These are phyloP conservation scores for Nematodospora valgi DNA, from an alignment of 805 yeast genomes.

Conservation along the genomic window DNA sequence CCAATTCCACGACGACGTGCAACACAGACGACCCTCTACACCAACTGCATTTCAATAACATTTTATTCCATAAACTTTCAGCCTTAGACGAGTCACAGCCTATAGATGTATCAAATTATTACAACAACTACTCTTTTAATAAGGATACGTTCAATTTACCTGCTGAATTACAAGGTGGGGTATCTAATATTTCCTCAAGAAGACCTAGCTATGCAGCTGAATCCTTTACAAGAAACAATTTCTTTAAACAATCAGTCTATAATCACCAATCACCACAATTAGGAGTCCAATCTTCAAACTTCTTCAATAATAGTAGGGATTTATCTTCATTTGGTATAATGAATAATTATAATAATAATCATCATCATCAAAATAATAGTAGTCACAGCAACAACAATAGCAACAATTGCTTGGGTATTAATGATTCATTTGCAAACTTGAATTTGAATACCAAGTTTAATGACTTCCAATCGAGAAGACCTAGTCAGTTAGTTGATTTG, in stretches of 20 bases:
- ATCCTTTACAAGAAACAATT: constrained; percentile 40
- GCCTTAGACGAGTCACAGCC: constrained; percentile 14
- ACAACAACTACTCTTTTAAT: neutral
- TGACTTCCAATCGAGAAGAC: constrained; percentile 41
- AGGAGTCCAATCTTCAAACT: constrained; percentile 4
- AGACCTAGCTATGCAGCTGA: constrained; percentile 78
- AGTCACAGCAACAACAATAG: too few relatives aligned
- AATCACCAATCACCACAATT: constrained; percentile 3
- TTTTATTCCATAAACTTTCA: constrained; percentile 23
- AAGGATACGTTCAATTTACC: constrained; percentile 47
- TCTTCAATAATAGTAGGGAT: constrained; percentile 8
- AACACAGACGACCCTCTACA: constrained; percentile 5
- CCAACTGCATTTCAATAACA: constrained; percentile 16
- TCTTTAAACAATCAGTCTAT: neutral
- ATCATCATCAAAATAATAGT: neutral
- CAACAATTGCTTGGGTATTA: neutral
- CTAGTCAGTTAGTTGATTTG: constrained; percentile 38
- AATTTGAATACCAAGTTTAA: constrained; percentile 25
- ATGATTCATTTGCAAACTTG: constrained; percentile 1
- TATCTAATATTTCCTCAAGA: constrained; percentile 59
- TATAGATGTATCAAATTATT: constrained; percentile 3
- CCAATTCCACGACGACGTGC: constrained; percentile 3
- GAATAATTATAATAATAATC: constrained; percentile 22
- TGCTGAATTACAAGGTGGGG: constrained; percentile 60
- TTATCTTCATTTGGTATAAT: constrained; percentile 29